Conservation (phyloP, 139 green algal species). For the Limnomonas spitsbergensis region DNA sequence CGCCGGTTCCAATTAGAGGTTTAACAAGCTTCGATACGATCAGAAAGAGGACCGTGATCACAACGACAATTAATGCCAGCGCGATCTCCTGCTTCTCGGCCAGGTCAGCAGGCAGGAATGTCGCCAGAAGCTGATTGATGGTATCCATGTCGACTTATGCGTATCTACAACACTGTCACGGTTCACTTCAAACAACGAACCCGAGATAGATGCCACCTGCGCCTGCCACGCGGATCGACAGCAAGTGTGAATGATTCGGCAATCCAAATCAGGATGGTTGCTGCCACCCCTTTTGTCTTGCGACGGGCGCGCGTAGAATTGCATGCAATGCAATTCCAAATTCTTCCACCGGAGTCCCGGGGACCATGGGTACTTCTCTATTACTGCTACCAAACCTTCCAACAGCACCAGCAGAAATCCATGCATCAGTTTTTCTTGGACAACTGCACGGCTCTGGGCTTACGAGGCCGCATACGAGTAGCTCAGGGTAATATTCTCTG, state of each 20-base stretch:
- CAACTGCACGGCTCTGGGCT: constrained; percentile 9
- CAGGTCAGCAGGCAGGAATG: neutral
- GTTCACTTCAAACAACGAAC: no score
- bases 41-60: neutral
- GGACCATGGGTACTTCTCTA: neutral
- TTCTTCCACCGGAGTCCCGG: no score
- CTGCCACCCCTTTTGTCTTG: no score
- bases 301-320: no score
- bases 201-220: no score
- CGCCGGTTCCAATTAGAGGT: neutral
- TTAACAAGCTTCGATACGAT: neutral
- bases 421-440: neutral
- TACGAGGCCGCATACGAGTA: constrained; percentile 25
- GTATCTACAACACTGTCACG: no score
- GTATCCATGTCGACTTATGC: no score
- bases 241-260: no score
- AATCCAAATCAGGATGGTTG: no score
- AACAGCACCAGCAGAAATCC: neutral
- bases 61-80: neutral
- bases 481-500: constrained; percentile 7
- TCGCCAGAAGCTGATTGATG: no score
- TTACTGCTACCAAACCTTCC: neutral
- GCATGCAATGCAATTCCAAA: no score
- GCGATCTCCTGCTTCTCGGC: neutral
- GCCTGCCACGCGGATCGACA: no score